phyloP scores from a whole-genome alignment of 768 basidiomycete species.

The Termitomyces sp. region DNA sequence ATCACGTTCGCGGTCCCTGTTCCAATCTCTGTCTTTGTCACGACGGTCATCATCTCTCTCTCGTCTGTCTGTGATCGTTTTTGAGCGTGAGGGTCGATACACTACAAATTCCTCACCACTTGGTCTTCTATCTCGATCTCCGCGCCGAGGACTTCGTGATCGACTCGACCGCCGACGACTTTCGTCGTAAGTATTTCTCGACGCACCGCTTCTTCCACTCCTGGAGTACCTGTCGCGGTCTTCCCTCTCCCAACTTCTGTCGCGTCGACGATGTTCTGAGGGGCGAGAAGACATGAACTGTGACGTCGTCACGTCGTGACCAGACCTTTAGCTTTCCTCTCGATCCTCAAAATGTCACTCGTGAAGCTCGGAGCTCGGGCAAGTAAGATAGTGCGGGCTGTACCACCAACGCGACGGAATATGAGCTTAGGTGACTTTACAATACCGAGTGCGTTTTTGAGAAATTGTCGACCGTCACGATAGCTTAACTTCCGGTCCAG shows the following conservation, averaged over 20 bases:
- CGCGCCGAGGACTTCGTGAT: conserved; percentile 42
- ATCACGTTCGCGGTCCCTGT: conserved; percentile 20
- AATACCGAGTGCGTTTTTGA: neutral
- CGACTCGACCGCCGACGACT: conserved; percentile 43
- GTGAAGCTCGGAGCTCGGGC: neutral
- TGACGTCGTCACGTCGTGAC: conserved; percentile 15
- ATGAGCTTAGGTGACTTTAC: neutral
- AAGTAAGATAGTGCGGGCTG: neutral
- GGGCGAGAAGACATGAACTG: conserved; percentile 49
- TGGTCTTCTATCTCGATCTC: conserved; percentile 34
- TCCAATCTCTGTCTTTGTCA: conserved; percentile 26
- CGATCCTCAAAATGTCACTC: conserved; percentile 4
- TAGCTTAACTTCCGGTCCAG: neutral
- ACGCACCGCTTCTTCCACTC: conserved; percentile 26
- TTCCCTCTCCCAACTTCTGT: conserved; percentile 62
- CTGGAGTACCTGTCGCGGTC: conserved; percentile 44
- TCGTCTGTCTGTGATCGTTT: conserved; percentile 24
- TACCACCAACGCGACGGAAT: neutral
- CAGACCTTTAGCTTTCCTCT: neutral
- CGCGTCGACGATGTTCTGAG: conserved; percentile 48
- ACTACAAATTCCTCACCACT: conserved; percentile 12
- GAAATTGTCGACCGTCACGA: neutral
- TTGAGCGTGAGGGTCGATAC: neutral
- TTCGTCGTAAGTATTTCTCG: conserved; percentile 33
- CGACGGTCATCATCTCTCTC: conserved; percentile 38